Conservation (phyloP, 306 rosid species). For the Herpetospermum pedunculosum region DNA sequence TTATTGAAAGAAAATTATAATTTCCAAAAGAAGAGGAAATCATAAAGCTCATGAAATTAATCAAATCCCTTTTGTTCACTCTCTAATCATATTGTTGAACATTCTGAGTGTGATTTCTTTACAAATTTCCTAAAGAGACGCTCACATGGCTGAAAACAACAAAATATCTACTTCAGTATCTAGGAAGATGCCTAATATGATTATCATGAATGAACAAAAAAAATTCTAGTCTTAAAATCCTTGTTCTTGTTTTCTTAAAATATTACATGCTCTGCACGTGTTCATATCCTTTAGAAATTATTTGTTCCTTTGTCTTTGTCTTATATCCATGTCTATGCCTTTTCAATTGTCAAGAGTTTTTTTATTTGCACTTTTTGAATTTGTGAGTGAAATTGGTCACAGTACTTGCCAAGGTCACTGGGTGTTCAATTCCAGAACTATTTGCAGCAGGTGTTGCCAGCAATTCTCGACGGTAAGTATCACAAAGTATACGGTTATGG, state of each 20-base stretch:
- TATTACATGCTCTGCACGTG: no score
- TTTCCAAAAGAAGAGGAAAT: not conserved
- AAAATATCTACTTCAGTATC: not conserved
- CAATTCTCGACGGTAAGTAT: slow-evolving; percentile 74
- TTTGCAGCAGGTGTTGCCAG: slow-evolving; percentile 83
- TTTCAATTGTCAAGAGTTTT: not conserved
- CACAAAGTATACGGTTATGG: not conserved
- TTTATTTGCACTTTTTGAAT: not conserved
- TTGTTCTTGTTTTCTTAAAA: no score
- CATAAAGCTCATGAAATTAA: not conserved
- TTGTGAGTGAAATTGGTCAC: slow-evolving; percentile 3
- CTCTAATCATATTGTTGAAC: not conserved
- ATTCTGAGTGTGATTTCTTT: not conserved
- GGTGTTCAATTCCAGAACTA: slow-evolving; percentile 90
- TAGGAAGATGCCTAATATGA: not conserved
- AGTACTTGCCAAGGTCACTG: slow-evolving; percentile 91
- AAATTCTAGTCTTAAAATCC: not conserved
- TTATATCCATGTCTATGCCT: not conserved
- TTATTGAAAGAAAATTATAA: not conserved
- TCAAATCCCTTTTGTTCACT: not conserved
- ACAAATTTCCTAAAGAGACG: not conserved
- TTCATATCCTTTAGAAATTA: no score
- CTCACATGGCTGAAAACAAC: not conserved
- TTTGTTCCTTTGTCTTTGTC: not conserved
- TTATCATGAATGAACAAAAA: not conserved